Conservation (phyloP, 2,329 filamentous ascomycete genomes). For the Penicillium sp. region DNA sequence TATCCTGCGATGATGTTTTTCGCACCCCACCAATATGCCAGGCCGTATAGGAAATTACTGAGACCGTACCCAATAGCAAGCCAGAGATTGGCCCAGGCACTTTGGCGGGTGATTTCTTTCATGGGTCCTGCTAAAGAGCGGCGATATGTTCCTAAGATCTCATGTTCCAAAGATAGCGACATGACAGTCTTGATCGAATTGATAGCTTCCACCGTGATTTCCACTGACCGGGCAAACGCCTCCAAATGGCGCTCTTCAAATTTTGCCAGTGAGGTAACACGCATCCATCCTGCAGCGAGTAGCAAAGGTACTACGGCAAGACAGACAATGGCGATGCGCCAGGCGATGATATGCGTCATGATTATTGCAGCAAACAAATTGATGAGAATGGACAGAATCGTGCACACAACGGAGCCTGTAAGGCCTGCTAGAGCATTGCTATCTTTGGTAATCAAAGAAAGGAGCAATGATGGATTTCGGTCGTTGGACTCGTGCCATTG, state of each 20-base stretch:
- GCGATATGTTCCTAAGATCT: slow-evolving; percentile 46
- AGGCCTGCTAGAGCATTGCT: slow-evolving; percentile 66
- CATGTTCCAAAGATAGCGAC: slow-evolving; percentile 51
- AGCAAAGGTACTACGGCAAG: slow-evolving; percentile 67
- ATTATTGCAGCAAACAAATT: slow-evolving; percentile 68
- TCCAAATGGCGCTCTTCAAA: slow-evolving; percentile 56
- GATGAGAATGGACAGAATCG: slow-evolving; percentile 65
- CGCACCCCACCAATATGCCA: slow-evolving; percentile 77
- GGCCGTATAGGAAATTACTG: slow-evolving; percentile 67
- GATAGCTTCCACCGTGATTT: slow-evolving; percentile 52
- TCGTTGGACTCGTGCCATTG: slow-evolving; percentile 68
- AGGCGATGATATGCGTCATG: slow-evolving; percentile 68
- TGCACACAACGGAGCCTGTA: slow-evolving; percentile 69
- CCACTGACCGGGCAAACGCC: slow-evolving; percentile 51
- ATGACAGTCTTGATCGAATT: slow-evolving; percentile 53
- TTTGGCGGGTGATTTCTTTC: slow-evolving; percentile 47
- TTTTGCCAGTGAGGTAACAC: slow-evolving; percentile 58
- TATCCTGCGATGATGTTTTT: slow-evolving; percentile 65
- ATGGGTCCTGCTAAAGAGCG: slow-evolving; percentile 46
- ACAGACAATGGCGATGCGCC: slow-evolving; percentile 73
- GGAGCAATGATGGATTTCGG: slow-evolving; percentile 59
- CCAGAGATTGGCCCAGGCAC: slow-evolving; percentile 47
- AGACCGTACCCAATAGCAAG: slow-evolving; percentile 43
- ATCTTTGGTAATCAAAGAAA: slow-evolving; percentile 68
- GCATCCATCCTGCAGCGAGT: slow-evolving; percentile 66